phyloP scores from a whole-genome alignment of 768 basidiomycete genomes.

The Termitomyces titanicus region DNA sequence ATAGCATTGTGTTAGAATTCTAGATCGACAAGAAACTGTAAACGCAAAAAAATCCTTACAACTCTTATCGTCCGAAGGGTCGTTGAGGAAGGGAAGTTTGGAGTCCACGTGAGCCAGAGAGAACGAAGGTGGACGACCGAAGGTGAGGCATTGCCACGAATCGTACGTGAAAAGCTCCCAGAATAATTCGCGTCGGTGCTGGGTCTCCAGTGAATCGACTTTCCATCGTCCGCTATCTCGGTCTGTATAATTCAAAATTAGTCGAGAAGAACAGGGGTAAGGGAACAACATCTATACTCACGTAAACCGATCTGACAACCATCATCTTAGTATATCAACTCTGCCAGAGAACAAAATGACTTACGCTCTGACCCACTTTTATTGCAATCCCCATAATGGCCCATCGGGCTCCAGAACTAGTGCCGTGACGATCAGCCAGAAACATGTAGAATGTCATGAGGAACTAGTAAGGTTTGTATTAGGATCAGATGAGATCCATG shows the following conservation, averaged over 20 bases:
- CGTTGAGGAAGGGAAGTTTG: constrained; percentile 51
- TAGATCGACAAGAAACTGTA: not conserved
- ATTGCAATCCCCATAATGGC: constrained; percentile 67
- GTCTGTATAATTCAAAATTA: constrained; percentile 35
- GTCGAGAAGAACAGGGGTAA: constrained; percentile 5
- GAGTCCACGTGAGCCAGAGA: constrained; percentile 65
- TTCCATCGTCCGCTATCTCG: constrained; percentile 71
- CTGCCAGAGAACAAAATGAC: constrained; percentile 24
- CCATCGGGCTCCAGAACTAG: constrained; percentile 62
- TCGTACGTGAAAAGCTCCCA: constrained; percentile 61
- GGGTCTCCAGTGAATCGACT: constrained; percentile 53
- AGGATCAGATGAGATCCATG: constrained; percentile 12
- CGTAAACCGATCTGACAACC: constrained; percentile 60
- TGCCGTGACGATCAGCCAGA: constrained; percentile 65
- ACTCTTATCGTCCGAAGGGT: constrained; percentile 49
- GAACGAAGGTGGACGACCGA: constrained; percentile 68
- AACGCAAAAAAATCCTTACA: constrained; percentile 39
- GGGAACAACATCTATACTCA: constrained; percentile 29
- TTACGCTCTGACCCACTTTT: constrained; percentile 67
- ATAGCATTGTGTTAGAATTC: constrained; percentile 3
- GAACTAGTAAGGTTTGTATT: constrained; percentile 34
- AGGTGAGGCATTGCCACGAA: constrained; percentile 63
- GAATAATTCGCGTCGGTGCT: constrained; percentile 61
- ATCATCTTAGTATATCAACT: constrained; percentile 5
- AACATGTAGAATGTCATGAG: constrained; percentile 72